Evolutionary conservation across 495 filamentous ascomycete genomes (phyloP), one percentile per base, ranked within the genome.

Genomic region (Elasticomyces elasticus): DNA sequence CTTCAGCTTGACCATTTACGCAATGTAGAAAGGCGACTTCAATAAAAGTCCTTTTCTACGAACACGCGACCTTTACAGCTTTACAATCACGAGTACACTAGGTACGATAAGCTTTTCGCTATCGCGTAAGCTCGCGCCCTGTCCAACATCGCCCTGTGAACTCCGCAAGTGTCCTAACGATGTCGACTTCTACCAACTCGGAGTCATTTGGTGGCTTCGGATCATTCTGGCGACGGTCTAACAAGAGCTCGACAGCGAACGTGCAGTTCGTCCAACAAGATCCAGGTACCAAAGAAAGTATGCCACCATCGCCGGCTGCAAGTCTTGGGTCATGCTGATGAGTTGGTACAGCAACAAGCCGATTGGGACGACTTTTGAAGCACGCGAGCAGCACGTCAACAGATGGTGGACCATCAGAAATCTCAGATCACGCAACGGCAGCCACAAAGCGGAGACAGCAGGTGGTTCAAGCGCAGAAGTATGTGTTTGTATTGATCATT

Each of bases 391-490:
- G 4, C 17, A 10, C 51, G 9, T 24, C 22, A 44, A 25, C 13
- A 1, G 48, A 44, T 30, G 38, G 11, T n/a, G 54, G 31, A 11
- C 17, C 4, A 10, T 17, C 54, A 17, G 47, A 37, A 2, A 24
- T 10, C 22, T 49, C 53, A 3, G 37, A 48, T 4, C 11, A 40
- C 9, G 26, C 2, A 40, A 26, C 15, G 12, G 24, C 26, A 19
- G 26, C 49, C 1, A 31, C 38, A 17, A 52, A 53, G 35, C 55
- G 55, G 1, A 46, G 59, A 22, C 56, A 58, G 27, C 59, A 58
- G 28, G 54, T 58, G 6, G 49, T 52, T 49, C 54, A 61, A 22
- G 59, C 59, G 27, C 55, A 57, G 40, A 58, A 54, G 59, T 61
- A 51, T 2, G 45, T 31, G 11, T 28, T 3, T 31, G 13, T 31